Conservation (phyloP, 495 filamentous ascomycete genomes). For the Annulohypoxylon maeteangense region DNA sequence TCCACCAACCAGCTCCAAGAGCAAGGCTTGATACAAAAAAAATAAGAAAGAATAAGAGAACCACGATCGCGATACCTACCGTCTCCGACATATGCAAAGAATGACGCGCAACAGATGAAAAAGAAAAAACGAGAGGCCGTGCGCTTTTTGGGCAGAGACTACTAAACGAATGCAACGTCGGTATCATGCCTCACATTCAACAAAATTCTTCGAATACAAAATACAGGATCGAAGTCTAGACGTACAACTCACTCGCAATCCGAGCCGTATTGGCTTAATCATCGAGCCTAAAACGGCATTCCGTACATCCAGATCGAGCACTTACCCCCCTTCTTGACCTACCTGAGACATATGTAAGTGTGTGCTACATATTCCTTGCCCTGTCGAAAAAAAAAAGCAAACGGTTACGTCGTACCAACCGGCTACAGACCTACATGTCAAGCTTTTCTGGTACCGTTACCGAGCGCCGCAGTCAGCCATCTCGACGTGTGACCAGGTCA, state of each 20-base stretch:
- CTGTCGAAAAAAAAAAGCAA: not conserved
- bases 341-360: not conserved
- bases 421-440: conserved; percentile 36
- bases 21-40: conserved; percentile 4
- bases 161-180: conserved; percentile 43
- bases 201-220: conserved; percentile 6
- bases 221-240: conserved; percentile 29
- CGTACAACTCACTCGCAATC: not conserved
- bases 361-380: conserved; percentile 2
- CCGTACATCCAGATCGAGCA: conserved; percentile 27
- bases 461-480: conserved; percentile 36
- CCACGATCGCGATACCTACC: conserved; percentile 34
- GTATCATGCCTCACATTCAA: conserved; percentile 31
- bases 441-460: conserved; percentile 41
- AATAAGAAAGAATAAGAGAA: not conserved
- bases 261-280: conserved; percentile 19
- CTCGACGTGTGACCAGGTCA: conserved; percentile 36
- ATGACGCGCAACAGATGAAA: conserved; percentile 16
- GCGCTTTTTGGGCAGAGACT: conserved; percentile 18
- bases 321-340: not conserved
- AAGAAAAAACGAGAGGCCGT: conserved; percentile 20
- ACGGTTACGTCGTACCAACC: conserved; percentile 29
- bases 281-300: conserved; percentile 30
- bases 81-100: conserved; percentile 31
- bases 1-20: conserved; percentile 33